Conservation (phyloP, 73 alveolate genomes). For the Diophrys appendiculata region DNA sequence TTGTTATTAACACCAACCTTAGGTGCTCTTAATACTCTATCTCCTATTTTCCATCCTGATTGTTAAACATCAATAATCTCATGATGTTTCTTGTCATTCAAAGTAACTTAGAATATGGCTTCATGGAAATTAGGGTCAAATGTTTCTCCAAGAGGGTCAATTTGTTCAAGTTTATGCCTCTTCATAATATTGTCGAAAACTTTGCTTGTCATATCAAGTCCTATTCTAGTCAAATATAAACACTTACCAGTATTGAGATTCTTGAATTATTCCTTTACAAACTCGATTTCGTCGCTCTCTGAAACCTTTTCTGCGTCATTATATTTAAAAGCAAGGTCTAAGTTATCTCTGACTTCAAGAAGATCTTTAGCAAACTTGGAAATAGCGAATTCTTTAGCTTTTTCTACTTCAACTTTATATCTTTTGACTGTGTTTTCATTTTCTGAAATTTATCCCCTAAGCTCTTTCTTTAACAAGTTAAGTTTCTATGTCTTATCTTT, state of each 20-base stretch:
- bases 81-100: conserved; percentile 54
- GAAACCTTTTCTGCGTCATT: conserved; percentile 30
- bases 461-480: background rate
- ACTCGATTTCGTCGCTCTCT: conserved; percentile 55
- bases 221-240: conserved; percentile 3
- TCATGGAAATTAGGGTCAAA: conserved; percentile 89
- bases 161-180: conserved; percentile 68
- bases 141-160: conserved; percentile 75
- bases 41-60: conserved; percentile 84
- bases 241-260: conserved; percentile 3
- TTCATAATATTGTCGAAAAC: conserved; percentile 62
- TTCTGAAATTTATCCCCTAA: conserved; percentile 47
- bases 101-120: conserved; percentile 70
- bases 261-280: conserved; percentile 25
- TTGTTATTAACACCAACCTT: conserved; percentile 79
- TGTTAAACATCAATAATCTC: conserved; percentile 67
- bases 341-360: conserved; percentile 82
- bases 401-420: conserved; percentile 65
- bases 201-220: conserved; percentile 73
- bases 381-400: conserved; percentile 70
- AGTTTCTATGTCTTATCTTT: background rate
- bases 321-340: conserved; percentile 67
- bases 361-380: conserved; percentile 88
- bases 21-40: conserved; percentile 82
- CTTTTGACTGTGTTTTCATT: conserved; percentile 70